These are phyloP conservation scores for Phialophora expanda DNA, from an alignment of 2,329 filamentous ascomycete genomes.

Conservation along the genomic window DNA sequence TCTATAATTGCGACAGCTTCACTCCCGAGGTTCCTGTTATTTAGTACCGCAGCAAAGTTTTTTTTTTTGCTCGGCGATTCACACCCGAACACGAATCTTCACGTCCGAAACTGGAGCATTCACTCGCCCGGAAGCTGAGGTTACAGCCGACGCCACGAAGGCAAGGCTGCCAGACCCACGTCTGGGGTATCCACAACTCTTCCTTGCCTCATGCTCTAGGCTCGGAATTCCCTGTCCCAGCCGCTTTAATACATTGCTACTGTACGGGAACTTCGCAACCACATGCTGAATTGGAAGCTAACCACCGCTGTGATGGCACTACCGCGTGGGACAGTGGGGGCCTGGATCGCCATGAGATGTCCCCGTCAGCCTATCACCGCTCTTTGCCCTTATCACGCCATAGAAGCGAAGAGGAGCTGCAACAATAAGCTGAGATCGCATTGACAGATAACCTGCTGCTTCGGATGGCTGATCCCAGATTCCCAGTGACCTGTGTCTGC, in stretches of 20 bases:
- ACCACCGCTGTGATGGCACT: conserved; percentile 13
- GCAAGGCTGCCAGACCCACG: conserved; percentile 5
- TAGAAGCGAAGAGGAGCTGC: conserved; percentile 11
- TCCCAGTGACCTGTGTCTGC: neutral
- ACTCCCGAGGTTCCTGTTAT: neutral
- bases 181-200: neutral
- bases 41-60: neutral
- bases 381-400: conserved; percentile 26
- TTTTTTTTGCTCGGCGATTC: neutral
- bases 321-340: conserved; percentile 2
- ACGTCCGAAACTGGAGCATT: neutral
- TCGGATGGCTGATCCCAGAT: neutral
- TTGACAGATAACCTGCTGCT: neutral
- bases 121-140: conserved; percentile 5
- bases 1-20: neutral
- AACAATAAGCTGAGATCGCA: conserved; percentile 19
- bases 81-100: neutral
- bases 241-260: neutral
- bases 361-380: conserved; percentile 21
- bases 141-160: conserved; percentile 19
- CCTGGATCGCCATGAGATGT: conserved; percentile 9
- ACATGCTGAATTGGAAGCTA: conserved; percentile 6
- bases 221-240: conserved; percentile 1
- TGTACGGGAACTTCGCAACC: conserved; percentile 16
- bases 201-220: neutral